phyloP scores from a whole-genome alignment of 805 yeast species.

The Lachancea dasiensis region DNA sequence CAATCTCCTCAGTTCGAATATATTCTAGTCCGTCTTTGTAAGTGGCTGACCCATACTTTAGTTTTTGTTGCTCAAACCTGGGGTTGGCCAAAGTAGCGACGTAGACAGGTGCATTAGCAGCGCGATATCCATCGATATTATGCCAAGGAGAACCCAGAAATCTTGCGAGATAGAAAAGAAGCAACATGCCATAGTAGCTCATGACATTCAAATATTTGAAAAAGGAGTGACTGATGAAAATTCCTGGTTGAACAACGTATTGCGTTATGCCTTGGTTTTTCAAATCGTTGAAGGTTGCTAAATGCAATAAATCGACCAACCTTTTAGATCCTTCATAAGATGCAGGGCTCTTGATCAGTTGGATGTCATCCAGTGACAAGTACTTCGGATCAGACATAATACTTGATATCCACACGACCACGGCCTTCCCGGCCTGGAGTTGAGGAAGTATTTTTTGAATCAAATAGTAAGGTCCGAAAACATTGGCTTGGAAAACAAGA shows the following conservation, averaged over 20 bases:
- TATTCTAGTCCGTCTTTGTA: slow-evolving; percentile 59
- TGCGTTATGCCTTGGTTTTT: slow-evolving; percentile 52
- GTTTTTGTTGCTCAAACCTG: slow-evolving; percentile 38
- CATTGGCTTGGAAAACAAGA: slow-evolving; percentile 87
- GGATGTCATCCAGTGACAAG: slow-evolving; percentile 69
- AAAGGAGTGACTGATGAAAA: slow-evolving; percentile 78
- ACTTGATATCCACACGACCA: slow-evolving; percentile 80
- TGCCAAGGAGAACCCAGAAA: slow-evolving; percentile 82
- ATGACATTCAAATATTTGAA: slow-evolving; percentile 68
- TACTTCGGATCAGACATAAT: slow-evolving; percentile 72
- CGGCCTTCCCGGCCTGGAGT: slow-evolving; percentile 52
- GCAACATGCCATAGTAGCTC: slow-evolving; percentile 80
- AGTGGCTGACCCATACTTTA: slow-evolving; percentile 71
- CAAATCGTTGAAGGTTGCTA: slow-evolving; percentile 55
- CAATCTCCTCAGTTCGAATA: slow-evolving; percentile 50
- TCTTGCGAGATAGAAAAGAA: slow-evolving; percentile 78
- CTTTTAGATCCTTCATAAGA: slow-evolving; percentile 93
- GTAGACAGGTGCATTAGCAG: slow-evolving; percentile 81
- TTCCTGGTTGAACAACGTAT: slow-evolving; percentile 89
- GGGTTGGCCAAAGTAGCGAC: slow-evolving; percentile 53
- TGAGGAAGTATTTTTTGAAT: slow-evolving; percentile 57
- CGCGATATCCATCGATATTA: slow-evolving; percentile 79
- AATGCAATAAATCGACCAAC: slow-evolving; percentile 74
- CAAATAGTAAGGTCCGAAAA: slow-evolving; percentile 90
- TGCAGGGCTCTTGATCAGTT: slow-evolving; percentile 53